phyloP scores from a whole-genome alignment of 2,329 filamentous ascomycete species.

The Fusarium gaditjirri region DNA sequence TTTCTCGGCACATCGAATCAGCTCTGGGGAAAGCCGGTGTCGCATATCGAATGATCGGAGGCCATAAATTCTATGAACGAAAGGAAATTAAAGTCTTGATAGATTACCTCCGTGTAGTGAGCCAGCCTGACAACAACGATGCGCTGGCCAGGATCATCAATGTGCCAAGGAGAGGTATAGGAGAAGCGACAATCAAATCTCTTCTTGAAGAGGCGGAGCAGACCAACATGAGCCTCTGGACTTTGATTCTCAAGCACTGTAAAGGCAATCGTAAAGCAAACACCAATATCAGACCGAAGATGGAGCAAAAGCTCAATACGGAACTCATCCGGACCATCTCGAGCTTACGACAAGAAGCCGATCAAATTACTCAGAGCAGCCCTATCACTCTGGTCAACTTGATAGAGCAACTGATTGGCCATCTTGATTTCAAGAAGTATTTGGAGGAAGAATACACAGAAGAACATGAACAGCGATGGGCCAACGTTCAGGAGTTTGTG shows the following conservation, averaged over 20 bases:
- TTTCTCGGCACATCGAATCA: slow-evolving; percentile 88
- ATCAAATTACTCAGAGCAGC: slow-evolving; percentile 43
- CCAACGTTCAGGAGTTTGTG: slow-evolving; percentile 90
- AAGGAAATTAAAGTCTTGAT: slow-evolving; percentile 87
- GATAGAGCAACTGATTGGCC: slow-evolving; percentile 66
- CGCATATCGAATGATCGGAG: slow-evolving; percentile 91
- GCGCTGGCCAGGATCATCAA: slow-evolving; percentile 87
- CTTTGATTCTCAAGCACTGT: slow-evolving; percentile 69
- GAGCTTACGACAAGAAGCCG: slow-evolving; percentile 46
- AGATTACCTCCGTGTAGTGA: slow-evolving; percentile 87
- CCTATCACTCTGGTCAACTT: slow-evolving; percentile 57
- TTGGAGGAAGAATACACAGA: slow-evolving; percentile 77
- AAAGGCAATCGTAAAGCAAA: slow-evolving; percentile 59
- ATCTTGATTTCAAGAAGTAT: slow-evolving; percentile 78
- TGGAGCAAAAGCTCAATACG: slow-evolving; percentile 64
- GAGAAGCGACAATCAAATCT: slow-evolving; percentile 78
- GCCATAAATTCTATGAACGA: slow-evolving; percentile 90
- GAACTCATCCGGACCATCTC: slow-evolving; percentile 59
- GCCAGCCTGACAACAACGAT: slow-evolving; percentile 88
- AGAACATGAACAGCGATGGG: slow-evolving; percentile 82
- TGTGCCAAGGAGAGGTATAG: slow-evolving; percentile 81
- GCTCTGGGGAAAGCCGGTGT: slow-evolving; percentile 83
- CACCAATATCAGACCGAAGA: slow-evolving; percentile 60
- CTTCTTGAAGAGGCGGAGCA: slow-evolving; percentile 81
- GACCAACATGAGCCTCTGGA: slow-evolving; percentile 78